phyloP scores from a whole-genome alignment of 2,329 filamentous ascomycete genomes.

The Hypoxylon sp. region DNA sequence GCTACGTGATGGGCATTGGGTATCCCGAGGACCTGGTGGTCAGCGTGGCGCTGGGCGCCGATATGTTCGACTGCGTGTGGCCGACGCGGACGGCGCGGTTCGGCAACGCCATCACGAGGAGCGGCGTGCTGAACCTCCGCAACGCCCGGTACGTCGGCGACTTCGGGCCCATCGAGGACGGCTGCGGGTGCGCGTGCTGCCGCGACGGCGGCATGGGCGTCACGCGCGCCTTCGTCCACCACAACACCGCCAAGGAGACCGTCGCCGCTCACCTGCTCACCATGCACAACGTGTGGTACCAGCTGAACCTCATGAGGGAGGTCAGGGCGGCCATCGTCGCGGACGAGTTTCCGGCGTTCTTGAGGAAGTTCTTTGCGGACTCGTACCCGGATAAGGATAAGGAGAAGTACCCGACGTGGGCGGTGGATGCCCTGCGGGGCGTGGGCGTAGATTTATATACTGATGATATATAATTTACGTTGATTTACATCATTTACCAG shows the following conservation, averaged over 20 bases:
- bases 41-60: constrained; percentile 90
- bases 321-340: constrained; percentile 82
- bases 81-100: constrained; percentile 96
- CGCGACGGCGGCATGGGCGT: constrained; percentile 81
- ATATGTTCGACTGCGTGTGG: constrained; percentile 99
- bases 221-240: constrained; percentile 89
- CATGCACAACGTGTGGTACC: constrained; percentile 95
- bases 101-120: constrained; percentile 88
- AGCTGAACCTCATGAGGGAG: constrained; percentile 83
- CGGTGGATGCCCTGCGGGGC: constrained; percentile 77
- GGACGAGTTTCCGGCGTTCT: constrained; percentile 81
- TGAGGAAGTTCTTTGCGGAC: constrained; percentile 80
- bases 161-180: constrained; percentile 84
- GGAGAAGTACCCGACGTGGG: constrained; percentile 82
- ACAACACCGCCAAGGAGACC: constrained; percentile 94
- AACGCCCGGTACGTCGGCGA: constrained; percentile 81
- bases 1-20: constrained; percentile 99
- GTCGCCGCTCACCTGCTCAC: constrained; percentile 86
- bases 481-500: no score
- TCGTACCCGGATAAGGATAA: constrained; percentile 77
- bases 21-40: constrained; percentile 97
- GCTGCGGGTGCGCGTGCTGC: constrained; percentile 85
- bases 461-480: constrained; percentile 39
- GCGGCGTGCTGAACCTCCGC: constrained; percentile 86
- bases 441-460: constrained; percentile 82